Conservation (phyloP, 306 rosid species). For the Lagenaria siceraria region DNA sequence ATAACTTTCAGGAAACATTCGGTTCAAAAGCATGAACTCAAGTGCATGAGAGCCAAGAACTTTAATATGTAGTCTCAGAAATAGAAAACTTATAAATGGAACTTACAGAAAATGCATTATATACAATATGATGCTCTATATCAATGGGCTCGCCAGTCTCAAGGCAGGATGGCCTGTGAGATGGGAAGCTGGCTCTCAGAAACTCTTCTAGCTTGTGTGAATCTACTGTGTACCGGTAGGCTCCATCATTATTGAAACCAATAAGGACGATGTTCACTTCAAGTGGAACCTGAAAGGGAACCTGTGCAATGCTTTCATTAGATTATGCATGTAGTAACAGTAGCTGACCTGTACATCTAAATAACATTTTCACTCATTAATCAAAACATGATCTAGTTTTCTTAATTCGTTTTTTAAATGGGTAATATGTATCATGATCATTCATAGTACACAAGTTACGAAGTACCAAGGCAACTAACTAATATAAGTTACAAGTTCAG, state of each 20-base stretch:
- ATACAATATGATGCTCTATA: conserved; percentile 75
- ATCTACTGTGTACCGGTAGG: conserved; percentile 53
- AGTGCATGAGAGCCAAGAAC: background rate
- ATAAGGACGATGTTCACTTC: conserved; percentile 84
- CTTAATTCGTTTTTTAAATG: background rate
- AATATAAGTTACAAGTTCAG: background rate
- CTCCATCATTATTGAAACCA: conserved; percentile 80
- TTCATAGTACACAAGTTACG: background rate
- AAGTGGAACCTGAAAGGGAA: conserved; percentile 90
- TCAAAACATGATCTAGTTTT: background rate
- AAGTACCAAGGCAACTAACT: background rate
- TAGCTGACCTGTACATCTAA: background rate
- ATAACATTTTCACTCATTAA: background rate
- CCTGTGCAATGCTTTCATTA: conserved; percentile 27
- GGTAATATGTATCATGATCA: background rate
- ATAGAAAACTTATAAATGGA: background rate
- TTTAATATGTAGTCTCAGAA: background rate
- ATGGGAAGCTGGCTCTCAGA: conserved; percentile 59
- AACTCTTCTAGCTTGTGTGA: conserved; percentile 59
- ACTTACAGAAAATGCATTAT: conserved; percentile 67
- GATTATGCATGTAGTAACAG: background rate
- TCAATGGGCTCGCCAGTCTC: conserved; percentile 90
- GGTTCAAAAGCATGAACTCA: background rate
- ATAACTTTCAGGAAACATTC: background rate
- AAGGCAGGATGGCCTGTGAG: conserved; percentile 74